Conservation (phyloP, 176 grass and related monocot genomes). For the Coix lacrymajobi region DNA sequence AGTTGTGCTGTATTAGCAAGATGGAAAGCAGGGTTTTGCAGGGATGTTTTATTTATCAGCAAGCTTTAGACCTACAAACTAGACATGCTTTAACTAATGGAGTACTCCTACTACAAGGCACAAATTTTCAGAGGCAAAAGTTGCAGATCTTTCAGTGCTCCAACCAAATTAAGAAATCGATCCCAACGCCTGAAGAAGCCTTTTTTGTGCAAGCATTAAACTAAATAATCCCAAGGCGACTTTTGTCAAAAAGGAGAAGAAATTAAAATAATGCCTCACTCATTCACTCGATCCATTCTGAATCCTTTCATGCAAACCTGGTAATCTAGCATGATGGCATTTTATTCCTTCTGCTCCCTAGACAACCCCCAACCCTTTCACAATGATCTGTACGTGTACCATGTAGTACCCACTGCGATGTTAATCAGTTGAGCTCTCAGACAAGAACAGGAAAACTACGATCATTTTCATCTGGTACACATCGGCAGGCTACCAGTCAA, state of each 20-base stretch:
- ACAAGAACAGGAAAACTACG: neutral
- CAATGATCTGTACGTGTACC: neutral
- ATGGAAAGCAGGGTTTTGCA: neutral
- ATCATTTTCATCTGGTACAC: constrained; percentile 1
- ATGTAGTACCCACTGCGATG: neutral
- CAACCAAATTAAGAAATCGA: constrained; percentile 19
- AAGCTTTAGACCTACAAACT: constrained; percentile 12
- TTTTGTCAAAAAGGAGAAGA: neutral
- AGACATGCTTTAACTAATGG: neutral
- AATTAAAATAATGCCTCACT: neutral
- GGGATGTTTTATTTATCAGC: neutral
- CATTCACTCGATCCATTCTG: constrained; percentile 15
- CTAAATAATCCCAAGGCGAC: constrained; percentile 1
- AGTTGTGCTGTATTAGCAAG: neutral
- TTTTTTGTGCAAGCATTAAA: constrained; percentile 4
- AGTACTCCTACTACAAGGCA: neutral
- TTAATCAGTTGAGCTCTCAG: neutral
- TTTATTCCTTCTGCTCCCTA: constrained; percentile 50
- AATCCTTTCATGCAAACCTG: constrained; percentile 19
- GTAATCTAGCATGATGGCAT: constrained; percentile 21
- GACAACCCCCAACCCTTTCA: neutral
- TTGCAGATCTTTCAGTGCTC: constrained; percentile 29
- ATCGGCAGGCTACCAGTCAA: neutral
- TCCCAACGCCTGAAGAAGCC: constrained; percentile 23
- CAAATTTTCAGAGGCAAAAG: constrained; percentile 17